A percentile compares a stretch with the other conserved stretches of the same genome.
phyloP scores from a whole-genome alignment of 495 filamentous ascomycete species.

The Daldinia concentrica region DNA sequence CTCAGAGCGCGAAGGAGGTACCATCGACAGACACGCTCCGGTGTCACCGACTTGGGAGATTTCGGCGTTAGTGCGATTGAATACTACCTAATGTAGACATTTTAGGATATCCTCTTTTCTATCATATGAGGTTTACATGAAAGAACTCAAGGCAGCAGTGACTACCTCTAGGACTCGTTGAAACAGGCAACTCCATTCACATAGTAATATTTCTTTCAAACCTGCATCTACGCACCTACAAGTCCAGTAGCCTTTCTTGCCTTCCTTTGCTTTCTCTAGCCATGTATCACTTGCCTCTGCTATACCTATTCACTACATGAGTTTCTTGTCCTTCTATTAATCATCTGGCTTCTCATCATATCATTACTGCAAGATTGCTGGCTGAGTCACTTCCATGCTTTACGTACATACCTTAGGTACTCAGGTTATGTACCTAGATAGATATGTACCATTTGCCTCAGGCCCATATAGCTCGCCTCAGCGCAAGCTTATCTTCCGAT shows the following conservation, averaged over 20 bases:
- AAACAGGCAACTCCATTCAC: constrained; percentile 6
- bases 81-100: too few species aligned
- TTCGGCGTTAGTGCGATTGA: background rate
- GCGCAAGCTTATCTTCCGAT: background rate
- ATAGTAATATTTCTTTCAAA: too few species aligned
- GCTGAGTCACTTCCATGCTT: background rate
- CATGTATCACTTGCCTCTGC: background rate
- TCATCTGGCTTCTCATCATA: background rate
- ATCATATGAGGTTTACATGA: background rate
- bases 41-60: constrained; percentile 13
- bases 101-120: background rate
- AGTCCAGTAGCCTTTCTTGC: background rate
- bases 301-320: background rate
- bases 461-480: background rate
- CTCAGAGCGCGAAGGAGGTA: background rate
- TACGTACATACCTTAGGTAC: too few species aligned
- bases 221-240: background rate
- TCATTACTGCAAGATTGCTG: background rate
- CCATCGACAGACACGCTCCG: background rate
- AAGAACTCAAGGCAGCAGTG: constrained; percentile 16
- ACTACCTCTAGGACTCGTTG: constrained; percentile 15
- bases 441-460: background rate
- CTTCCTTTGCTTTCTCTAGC: constrained; percentile 1
- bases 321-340: background rate
- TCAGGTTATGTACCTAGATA: too few species aligned